Evolutionary conservation across 176 grass and related monocot genomes (phyloP), one percentile per base, ranked within the genome.

Genomic region (Cenchrus americanus): DNA sequence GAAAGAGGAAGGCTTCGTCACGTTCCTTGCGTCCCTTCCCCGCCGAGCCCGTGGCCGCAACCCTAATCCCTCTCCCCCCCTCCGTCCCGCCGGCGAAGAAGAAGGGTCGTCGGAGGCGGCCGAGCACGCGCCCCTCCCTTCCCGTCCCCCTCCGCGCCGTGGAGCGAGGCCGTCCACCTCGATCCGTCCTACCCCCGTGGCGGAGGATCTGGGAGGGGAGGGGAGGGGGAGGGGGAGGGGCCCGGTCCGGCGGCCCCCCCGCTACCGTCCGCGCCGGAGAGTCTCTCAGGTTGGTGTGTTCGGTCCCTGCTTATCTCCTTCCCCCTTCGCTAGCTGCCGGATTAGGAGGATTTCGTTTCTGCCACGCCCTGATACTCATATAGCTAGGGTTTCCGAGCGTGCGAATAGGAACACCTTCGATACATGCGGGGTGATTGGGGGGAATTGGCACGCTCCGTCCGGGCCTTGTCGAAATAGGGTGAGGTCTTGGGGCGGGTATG

Each of bases 201-300:
- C 62, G 18, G 63, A 57, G 49, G 63, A 68, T 68, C 78, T 80
- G 30, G 62, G 27, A 40, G 5, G 24, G 73, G 61, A 32, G 47
- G 44, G 34, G 22, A 47, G 3, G 6, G 14, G 43, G 24, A 32
- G 47, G 44, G 34, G 22, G 62, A 7, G 6, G 14, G 43, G 24
- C 12, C 13, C 3, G 49, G 54, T 14, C 61, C 30, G 12, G 78
- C 19, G 47, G 30, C 18, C 62, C 46, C 46, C 46, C 2, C 18
- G 3, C 62, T 19, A 3, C 5, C 46, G 2, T 50, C 47, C 27
- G 23, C 77, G 62, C 26, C 62, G 47, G 62, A 18, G 62, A 40
- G 49, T 14, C 62, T 11, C 5, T 5, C 62, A 80, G 78, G 78
- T 80, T 55, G 63, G 63, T 53, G 63, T 53, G 50, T 10, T 23